These are phyloP conservation scores for Dunaliella primolecta DNA, from an alignment of 139 green algal genomes.

Conservation along the genomic window DNA sequence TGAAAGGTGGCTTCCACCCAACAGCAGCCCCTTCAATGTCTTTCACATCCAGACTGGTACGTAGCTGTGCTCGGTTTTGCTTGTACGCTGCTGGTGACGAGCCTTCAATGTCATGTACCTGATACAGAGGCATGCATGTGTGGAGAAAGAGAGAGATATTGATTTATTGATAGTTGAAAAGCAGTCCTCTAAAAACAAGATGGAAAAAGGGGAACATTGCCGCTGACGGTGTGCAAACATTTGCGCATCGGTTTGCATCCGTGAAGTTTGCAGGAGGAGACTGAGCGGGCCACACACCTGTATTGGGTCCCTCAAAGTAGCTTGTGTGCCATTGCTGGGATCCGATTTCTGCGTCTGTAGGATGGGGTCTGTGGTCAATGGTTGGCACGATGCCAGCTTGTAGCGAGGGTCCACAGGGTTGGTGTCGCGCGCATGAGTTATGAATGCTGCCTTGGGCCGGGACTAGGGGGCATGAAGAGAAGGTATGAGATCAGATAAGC, in stretches of 20 bases:
- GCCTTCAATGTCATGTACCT: constrained; percentile 22
- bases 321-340: neutral
- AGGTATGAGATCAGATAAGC: no score
- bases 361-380: neutral
- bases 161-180: no score
- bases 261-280: no score
- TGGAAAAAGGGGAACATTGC: no score
- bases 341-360: neutral
- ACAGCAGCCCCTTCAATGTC: constrained; percentile 26
- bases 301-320: neutral
- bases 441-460: constrained; percentile 5
- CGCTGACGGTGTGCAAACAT: no score
- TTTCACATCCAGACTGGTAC: neutral
- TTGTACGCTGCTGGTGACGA: neutral
- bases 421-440: constrained; percentile 17
- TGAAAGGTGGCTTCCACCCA: constrained; percentile 32
- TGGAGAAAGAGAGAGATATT: no score
- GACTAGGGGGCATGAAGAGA: no score
- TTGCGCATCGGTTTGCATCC: no score
- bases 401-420: constrained; percentile 29
- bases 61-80: neutral
- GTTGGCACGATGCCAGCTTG: constrained; percentile 9
- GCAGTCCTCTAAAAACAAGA: no score
- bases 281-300: no score
- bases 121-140: no score